These are phyloP conservation scores for Calendula officinalis DNA, from an alignment of 129 eudicot species.

Conservation along the genomic window DNA sequence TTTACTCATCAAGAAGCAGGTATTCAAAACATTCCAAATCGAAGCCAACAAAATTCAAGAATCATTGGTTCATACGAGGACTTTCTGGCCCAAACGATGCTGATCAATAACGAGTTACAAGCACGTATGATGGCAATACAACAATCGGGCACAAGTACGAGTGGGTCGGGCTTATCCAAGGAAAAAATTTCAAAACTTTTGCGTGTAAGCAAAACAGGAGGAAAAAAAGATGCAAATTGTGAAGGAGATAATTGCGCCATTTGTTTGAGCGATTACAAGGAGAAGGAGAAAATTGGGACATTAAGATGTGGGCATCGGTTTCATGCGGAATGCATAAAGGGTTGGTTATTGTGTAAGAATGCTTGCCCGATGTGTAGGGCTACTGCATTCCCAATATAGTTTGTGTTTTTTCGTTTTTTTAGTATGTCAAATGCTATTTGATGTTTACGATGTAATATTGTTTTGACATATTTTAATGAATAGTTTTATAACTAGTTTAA, in stretches of 20 bases:
- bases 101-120: no score
- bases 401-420: neutral
- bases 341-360: slow-evolving; percentile 5
- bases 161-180: slow-evolving; percentile 2
- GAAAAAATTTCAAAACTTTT: neutral
- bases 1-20: no score
- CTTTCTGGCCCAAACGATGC: no score
- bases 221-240: neutral
- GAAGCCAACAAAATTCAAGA: no score
- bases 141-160: neutral
- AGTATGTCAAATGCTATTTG: no score
- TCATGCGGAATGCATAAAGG: slow-evolving; percentile 5
- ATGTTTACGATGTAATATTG: no score
- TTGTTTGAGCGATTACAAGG: neutral
- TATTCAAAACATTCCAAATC: no score
- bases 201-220: neutral
- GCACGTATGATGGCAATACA: neutral
- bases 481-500: no score
- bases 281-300: neutral
- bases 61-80: no score
- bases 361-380: slow-evolving; percentile 11
- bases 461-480: no score
- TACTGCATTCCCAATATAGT: neutral
- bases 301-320: neutral
- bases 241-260: neutral